phyloP scores from a whole-genome alignment of 2,329 filamentous ascomycete species.

The Pyrenophora tritici-repentis region DNA sequence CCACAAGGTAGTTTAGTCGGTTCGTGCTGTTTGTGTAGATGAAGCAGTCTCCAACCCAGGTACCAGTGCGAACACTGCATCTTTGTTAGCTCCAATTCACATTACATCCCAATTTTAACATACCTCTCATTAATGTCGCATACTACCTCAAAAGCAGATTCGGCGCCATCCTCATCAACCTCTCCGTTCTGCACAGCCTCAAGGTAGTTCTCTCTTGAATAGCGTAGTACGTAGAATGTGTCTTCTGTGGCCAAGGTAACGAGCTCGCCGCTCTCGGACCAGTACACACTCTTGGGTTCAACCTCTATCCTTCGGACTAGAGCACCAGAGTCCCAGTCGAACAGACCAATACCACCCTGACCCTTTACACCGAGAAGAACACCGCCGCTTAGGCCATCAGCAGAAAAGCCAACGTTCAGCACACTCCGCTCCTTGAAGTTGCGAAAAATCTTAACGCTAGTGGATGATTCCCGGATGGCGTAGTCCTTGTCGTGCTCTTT shows the following conservation, averaged over 20 bases:
- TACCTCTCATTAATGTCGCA: conserved; percentile 92
- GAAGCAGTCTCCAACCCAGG: conserved; percentile 99
- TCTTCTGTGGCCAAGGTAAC: conserved; percentile 93
- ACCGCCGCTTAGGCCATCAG: conserved; percentile 87
- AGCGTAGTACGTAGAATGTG: conserved; percentile 91
- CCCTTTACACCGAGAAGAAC: conserved; percentile 92
- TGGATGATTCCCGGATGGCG: conserved; percentile 91
- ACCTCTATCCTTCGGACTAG: conserved; percentile 91
- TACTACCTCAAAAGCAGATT: conserved; percentile 93
- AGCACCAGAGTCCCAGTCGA: conserved; percentile 90
- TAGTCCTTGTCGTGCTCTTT: conserved; percentile 99
- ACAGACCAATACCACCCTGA: conserved; percentile 92
- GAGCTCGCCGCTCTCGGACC: conserved; percentile 95
- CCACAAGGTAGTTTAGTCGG: conserved; percentile 95
- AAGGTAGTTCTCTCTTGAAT: conserved; percentile 85
- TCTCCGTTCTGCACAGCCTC: conserved; percentile 81
- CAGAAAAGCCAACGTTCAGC: conserved; percentile 92
- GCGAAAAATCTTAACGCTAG: conserved; percentile 95
- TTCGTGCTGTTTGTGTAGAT: conserved; percentile 98
- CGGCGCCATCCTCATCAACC: conserved; percentile 88
- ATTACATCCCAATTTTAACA: conserved; percentile 34
- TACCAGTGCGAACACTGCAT: conserved; percentile 80
- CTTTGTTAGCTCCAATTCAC: conserved; percentile 14
- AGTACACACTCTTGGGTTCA: conserved; percentile 77
- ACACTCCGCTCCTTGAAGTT: conserved; percentile 97